Evolutionary conservation across 2,329 filamentous ascomycete genomes (phyloP).

Genomic region (Truncatella angustata): DNA sequence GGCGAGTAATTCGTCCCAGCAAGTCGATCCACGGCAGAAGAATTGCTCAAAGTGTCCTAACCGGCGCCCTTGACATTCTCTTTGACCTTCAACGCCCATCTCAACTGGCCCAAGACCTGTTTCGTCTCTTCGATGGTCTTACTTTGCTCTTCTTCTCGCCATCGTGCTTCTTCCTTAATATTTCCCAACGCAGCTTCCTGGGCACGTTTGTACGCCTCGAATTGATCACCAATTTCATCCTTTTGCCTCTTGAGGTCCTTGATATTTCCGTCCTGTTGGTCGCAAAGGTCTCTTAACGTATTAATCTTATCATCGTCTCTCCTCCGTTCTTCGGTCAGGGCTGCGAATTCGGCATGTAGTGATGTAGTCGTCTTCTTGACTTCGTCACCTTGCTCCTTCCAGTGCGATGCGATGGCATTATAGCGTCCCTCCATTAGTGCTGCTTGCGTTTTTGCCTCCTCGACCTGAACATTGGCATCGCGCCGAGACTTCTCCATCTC

Average conservation of each 20-base stretch:
- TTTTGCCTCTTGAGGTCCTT: conserved; percentile 60
- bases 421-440: conserved; percentile 69
- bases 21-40: too few species aligned
- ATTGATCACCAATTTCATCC: conserved; percentile 56
- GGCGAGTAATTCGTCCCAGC: too few species aligned
- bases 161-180: conserved; percentile 57
- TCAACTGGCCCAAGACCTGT: conserved; percentile 64
- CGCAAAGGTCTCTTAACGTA: conserved; percentile 65
- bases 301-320: conserved; percentile 63
- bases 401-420: conserved; percentile 64
- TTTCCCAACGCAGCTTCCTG: conserved; percentile 60
- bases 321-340: conserved; percentile 52
- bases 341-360: conserved; percentile 52
- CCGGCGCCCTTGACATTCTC: conserved; percentile 53
- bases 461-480: conserved; percentile 61
- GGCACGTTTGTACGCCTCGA: conserved; percentile 62
- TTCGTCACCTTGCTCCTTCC: conserved; percentile 64
- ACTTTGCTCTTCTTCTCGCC: conserved; percentile 61
- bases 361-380: conserved; percentile 50
- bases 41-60: too few species aligned
- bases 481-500: conserved; percentile 61
- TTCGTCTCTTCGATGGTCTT: conserved; percentile 56
- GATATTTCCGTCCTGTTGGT: conserved; percentile 71
- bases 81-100: conserved; percentile 71
- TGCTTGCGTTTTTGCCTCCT: conserved; percentile 63